A percentile compares a stretch with the other conserved stretches of the same genome.
phyloP scores from a whole-genome alignment of 2,329 filamentous ascomycete species.

The Neonectria punicea region DNA sequence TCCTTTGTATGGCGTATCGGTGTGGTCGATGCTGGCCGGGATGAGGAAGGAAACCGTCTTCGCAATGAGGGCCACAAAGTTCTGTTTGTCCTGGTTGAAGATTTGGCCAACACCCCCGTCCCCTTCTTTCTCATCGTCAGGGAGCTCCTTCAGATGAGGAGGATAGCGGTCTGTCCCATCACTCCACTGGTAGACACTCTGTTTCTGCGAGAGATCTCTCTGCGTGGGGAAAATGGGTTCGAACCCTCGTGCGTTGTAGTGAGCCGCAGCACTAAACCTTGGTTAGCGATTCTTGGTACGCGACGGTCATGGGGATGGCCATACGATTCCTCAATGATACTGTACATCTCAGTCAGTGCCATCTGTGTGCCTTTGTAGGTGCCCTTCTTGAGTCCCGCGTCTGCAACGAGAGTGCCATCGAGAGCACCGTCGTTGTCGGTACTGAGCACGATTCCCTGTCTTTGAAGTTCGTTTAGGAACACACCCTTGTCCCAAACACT shows the following conservation, averaged over 20 bases:
- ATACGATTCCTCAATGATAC: conserved; percentile 26
- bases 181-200: conserved; percentile 25
- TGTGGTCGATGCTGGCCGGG: background rate
- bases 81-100: conserved; percentile 13
- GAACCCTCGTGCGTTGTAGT: conserved; percentile 11
- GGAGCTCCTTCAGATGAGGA: conserved; percentile 22
- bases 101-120: background rate
- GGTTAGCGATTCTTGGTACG: background rate
- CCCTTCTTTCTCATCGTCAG: background rate
- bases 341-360: conserved; percentile 30
- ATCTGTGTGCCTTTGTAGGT: conserved; percentile 23
- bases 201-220: conserved; percentile 17
- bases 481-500: conserved; percentile 28
- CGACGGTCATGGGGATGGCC: accelerated
- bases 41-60: conserved; percentile 14
- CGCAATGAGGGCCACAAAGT: background rate
- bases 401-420: conserved; percentile 4
- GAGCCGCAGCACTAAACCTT: conserved; percentile 4
- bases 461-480: conserved; percentile 29
- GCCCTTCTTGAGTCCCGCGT: conserved; percentile 18
- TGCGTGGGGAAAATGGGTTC: conserved; percentile 23
- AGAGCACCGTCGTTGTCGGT: conserved; percentile 7
- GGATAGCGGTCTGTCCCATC: conserved; percentile 16
- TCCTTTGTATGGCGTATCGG: conserved; percentile 2
- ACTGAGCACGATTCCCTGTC: conserved; percentile 16